Conservation (phyloP, 176 grass and related monocot genomes). For the Phragmites australis region DNA sequence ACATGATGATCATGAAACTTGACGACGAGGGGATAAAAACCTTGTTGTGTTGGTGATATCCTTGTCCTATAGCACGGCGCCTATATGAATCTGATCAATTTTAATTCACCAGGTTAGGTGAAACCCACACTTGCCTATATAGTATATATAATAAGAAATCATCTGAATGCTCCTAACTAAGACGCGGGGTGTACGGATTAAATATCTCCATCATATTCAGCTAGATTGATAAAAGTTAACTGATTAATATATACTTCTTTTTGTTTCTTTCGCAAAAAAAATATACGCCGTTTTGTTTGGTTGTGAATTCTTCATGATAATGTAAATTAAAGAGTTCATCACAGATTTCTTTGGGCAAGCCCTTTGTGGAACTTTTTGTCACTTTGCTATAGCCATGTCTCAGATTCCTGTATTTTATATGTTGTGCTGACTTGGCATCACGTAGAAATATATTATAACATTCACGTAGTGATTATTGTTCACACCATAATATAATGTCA, state of each 20-base stretch:
- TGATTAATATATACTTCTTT: background rate
- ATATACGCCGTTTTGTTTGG: background rate
- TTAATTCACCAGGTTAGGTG: slow-evolving; percentile 51
- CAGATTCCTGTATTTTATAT: slow-evolving; percentile 29
- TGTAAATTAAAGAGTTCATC: background rate
- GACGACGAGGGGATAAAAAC: slow-evolving; percentile 5
- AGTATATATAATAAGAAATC: slow-evolving; percentile 29
- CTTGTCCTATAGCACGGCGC: slow-evolving; percentile 44
- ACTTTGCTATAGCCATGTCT: slow-evolving; percentile 26
- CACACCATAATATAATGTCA: slow-evolving; percentile 26
- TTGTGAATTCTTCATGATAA: slow-evolving; percentile 25
- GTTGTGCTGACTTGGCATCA: background rate
- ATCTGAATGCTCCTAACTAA: slow-evolving; percentile 18
- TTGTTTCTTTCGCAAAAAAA: too few relatives aligned
- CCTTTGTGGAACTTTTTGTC: slow-evolving; percentile 33
- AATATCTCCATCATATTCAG: background rate
- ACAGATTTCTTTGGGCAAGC: background rate
- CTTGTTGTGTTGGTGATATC: slow-evolving; percentile 32
- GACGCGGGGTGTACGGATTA: background rate
- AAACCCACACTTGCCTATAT: slow-evolving; percentile 43
- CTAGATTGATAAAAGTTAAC: background rate
- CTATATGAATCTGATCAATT: slow-evolving; percentile 9
- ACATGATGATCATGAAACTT: slow-evolving; percentile 12
- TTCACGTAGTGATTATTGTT: slow-evolving; percentile 6
- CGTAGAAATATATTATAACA: slow-evolving; percentile 3